phyloP scores from a whole-genome alignment of 306 rosid genomes.

The Astragalus membranaceus region DNA sequence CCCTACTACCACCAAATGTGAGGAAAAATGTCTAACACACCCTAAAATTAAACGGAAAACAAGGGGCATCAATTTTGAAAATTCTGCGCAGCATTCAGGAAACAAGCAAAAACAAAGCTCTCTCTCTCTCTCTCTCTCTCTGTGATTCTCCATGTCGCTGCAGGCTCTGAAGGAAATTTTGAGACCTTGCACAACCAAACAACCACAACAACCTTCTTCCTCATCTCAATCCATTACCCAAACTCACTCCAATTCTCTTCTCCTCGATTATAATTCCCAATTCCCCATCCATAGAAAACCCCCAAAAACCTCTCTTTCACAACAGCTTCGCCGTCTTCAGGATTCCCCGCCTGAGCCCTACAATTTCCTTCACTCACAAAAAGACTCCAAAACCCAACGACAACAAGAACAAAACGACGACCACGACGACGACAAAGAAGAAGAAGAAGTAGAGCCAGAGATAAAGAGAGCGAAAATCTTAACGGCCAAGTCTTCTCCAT shows the following conservation, averaged over 20 bases:
- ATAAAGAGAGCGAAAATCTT: conserved; percentile 25
- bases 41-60: too few relatives aligned
- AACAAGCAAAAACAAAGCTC: neutral
- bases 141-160: conserved; percentile 77
- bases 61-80: neutral
- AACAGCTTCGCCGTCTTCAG: conserved; percentile 66
- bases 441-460: conserved; percentile 26
- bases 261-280: conserved; percentile 22
- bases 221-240: conserved; percentile 7
- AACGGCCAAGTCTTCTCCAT: conserved; percentile 26
- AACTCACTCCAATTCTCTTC: conserved; percentile 22
- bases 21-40: too few relatives aligned
- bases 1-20: too few relatives aligned
- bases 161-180: conserved; percentile 57
- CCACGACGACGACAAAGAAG: conserved; percentile 19
- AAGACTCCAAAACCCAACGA: neutral
- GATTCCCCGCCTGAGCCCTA: conserved; percentile 29
- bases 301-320: conserved; percentile 69
- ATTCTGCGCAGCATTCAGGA: neutral
- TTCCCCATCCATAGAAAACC: conserved; percentile 49
- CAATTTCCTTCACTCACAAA: conserved; percentile 3
- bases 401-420: neutral
- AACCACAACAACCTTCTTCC: neutral
- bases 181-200: conserved; percentile 45
- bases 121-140: too few relatives aligned